Percentiles rank a stretch among this genome's conserved stretches.
Evolutionary conservation across 2,329 filamentous ascomycete species (phyloP).

Genomic region (Escovopsis weberi): DNA sequence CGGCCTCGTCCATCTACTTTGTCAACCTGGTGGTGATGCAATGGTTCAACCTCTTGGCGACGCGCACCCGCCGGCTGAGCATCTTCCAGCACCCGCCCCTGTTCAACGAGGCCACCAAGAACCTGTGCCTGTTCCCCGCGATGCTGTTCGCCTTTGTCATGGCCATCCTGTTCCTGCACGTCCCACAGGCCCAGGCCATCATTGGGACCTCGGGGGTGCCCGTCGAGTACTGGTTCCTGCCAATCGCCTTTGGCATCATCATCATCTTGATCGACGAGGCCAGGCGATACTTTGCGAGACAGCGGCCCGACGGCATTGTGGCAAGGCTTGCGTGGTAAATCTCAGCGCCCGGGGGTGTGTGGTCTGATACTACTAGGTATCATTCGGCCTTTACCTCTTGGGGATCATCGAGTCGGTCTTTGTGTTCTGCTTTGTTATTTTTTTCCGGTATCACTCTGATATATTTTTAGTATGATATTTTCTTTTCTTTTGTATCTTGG

Average conservation of each 20-base stretch:
- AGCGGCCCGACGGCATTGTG: constrained; percentile 39
- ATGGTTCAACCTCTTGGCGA: constrained; percentile 60
- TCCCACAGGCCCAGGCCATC: constrained; percentile 46
- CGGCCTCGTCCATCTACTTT: constrained; percentile 63
- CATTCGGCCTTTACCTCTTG: no score
- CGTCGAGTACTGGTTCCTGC: constrained; percentile 63
- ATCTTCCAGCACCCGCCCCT: constrained; percentile 60
- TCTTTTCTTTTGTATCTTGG: no score
- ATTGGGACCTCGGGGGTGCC: constrained; percentile 50
- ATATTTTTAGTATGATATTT: no score
- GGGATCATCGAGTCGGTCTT: no score
- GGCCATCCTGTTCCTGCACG: constrained; percentile 56
- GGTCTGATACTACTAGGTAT: no score
- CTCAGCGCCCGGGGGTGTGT: no score
- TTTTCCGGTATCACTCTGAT: no score
- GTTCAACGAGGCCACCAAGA: constrained; percentile 50
- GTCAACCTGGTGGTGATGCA: constrained; percentile 72
- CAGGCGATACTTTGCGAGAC: constrained; percentile 48
- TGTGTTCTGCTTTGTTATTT: no score
- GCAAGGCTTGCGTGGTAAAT: constrained; percentile 43
- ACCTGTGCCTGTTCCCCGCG: constrained; percentile 54
- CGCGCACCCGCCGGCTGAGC: constrained; percentile 49
- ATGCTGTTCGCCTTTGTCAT: constrained; percentile 55
- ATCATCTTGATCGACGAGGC: constrained; percentile 51
- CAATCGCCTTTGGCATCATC: constrained; percentile 48